These are phyloP conservation scores for Talaromyces stipitatus DNA, from an alignment of 495 filamentous ascomycete species.

Conservation along the genomic window DNA sequence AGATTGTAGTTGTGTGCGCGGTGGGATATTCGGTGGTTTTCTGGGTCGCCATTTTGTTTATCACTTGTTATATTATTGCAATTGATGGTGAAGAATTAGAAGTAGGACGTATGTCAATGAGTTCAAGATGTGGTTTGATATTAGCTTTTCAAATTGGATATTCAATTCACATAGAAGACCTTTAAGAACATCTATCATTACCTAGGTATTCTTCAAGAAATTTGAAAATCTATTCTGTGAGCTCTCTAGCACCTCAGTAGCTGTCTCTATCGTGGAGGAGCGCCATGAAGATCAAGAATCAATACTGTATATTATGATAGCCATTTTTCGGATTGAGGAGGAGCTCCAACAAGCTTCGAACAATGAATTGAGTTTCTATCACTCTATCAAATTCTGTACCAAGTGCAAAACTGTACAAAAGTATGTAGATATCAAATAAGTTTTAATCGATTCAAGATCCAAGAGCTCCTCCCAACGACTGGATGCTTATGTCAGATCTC, in stretches of 20 bases:
- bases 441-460: background rate
- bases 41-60: background rate
- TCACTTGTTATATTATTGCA: background rate
- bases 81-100: background rate
- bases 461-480: background rate
- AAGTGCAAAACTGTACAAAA: background rate
- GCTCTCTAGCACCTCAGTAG: background rate
- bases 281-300: background rate
- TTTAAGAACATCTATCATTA: background rate
- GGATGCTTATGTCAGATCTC: background rate
- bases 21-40: slow-evolving; percentile 21
- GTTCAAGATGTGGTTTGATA: background rate
- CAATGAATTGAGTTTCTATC: background rate
- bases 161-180: background rate
- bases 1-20: slow-evolving; percentile 23
- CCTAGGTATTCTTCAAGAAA: background rate
- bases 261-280: background rate
- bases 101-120: background rate
- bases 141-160: background rate
- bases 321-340: background rate
- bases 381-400: background rate
- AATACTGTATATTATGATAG: background rate
- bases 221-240: background rate
- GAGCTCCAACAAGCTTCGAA: background rate
- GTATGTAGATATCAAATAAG: background rate